Base-by-base conservation (phyloP, 2,329 filamentous ascomycete genomes). In the Penicillium sp. region DNA sequence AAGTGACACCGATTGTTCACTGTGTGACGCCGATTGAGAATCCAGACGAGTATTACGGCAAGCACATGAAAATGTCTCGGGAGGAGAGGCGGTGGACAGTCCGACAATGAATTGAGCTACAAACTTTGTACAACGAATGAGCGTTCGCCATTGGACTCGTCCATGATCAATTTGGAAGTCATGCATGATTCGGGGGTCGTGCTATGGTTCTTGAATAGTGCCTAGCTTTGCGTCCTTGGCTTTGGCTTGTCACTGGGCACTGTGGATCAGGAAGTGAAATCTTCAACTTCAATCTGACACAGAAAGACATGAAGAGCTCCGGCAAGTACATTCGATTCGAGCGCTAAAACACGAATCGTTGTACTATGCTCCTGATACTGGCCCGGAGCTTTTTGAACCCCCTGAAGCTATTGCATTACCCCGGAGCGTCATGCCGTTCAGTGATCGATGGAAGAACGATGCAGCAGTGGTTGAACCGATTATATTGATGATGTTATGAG, bases 1-100 rank as follows among this genome's bases (percentile, higher is more conserved):
- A 69, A 38, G 72, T 70, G 36, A 74, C 75, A 5, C 77, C 77
- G 4, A 75, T 71, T 21, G 72, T 81, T 22, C 70, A 79, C 64
- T 76, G 74, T 52, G 73, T 81, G 46, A 79, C 77, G 2, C 77
- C 78, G 0, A 79, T 81, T 56, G 77, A 79, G 61, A 75, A 77
- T 16, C 70, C 72, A 5, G 75, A 79, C 16, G 78, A 79, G 48
- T 80, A 79, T 58, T 79, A 80, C 47, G 78, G 77, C 44, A 70
- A 65, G n/a, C 74, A 79, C 58, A 70, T 64, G 39, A 79, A 77
- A 66, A 70, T 79, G 66, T 71, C 72, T 34, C 70, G 68, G 48
- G 78, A 80, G 38, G 78, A 80, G 59, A 68, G 77, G 62, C 69
- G 78, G 61, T 80, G 78, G 77, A 67, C 61, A 38, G 65, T 70